Conservation (phyloP, 169 alveolate species). For the Eimeria maxima region DNA sequence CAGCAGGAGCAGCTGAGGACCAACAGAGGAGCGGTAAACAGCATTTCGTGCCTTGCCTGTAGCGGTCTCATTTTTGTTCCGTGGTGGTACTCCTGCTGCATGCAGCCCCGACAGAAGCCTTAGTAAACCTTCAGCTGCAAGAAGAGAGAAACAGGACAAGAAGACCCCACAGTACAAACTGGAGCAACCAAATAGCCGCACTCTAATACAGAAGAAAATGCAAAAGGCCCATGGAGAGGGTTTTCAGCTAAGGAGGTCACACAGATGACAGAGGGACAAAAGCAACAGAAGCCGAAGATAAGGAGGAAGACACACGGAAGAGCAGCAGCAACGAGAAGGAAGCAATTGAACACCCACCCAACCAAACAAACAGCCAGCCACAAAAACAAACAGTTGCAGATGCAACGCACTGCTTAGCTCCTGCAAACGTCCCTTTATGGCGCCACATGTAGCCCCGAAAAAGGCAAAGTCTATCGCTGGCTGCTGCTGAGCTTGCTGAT, state of each 20-base stretch:
- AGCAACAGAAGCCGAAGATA: neutral
- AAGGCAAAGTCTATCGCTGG: neutral
- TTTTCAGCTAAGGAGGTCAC: neutral
- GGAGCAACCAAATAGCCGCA: neutral
- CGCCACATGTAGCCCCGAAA: neutral
- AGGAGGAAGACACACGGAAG: neutral
- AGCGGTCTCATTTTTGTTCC: neutral
- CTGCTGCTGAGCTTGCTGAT: neutral
- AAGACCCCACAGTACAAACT: neutral
- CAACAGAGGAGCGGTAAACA: neutral
- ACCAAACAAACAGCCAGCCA: neutral
- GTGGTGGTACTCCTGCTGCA: neutral
- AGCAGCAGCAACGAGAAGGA: neutral
- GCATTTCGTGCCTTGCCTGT: neutral
- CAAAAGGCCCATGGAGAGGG: neutral
- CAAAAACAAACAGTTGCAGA: neutral
- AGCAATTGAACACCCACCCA: neutral
- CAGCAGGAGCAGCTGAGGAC: neutral
- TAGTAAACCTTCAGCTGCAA: neutral
- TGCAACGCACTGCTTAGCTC: constrained; percentile 14
- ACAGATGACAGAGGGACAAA: too few relatives aligned
- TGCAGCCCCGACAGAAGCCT: neutral
- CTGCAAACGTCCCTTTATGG: neutral
- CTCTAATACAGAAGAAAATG: neutral
- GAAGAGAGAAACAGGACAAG: neutral